Evolutionary conservation across 176 grass and related monocot genomes (phyloP), one percentile per base, ranked within the genome.

Genomic region (Aegilops sharonensis): DNA sequence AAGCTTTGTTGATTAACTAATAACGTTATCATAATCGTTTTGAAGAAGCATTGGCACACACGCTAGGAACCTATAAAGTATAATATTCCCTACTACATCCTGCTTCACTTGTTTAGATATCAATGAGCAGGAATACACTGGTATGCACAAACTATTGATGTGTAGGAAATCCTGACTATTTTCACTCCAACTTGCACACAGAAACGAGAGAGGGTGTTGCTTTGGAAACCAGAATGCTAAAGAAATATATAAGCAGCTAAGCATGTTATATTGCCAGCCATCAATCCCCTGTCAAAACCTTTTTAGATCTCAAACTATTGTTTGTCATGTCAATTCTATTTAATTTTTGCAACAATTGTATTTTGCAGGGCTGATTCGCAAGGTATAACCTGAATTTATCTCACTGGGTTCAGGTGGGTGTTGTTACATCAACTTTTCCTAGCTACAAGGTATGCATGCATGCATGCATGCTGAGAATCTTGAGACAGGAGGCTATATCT

Each of bases 261-360:
- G 7, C 39, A 15, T 68, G 15, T 76, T 18, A 76, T 42, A 36
- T 81, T 89, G 9, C 8, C 31, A 73, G 0, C 20, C 77, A 83
- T 25, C 15, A 23, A 56, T 20, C 65, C 52, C 35, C 18, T 80
- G 25, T 79, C 27, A 75, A 65, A 61, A 67, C 57, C 56, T 54
- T 89, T 4, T 79, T 45, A 72, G 31, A 78, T 36, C 14, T 66
- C 74, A 84, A 32, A 47, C 31, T 52, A 56, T 77, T 34, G 40
- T 67, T 64, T 85, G 29, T 34, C 36, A 54, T 20, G 31, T 78
- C 42, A 24, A 17, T 78, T 84, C 21, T 63, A 14, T 77, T 74
- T 8, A 45, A 1, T 35, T 54, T 4, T 23, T 64, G 57, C 20
- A 50, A 21, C 30, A 67, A 77, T 47, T 80, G 23, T 21, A 17